A percentile compares a stretch with the other conserved stretches of the same genome.
These are phyloP conservation scores for Colletotrichum spaethianum DNA, from an alignment of 2,329 filamentous ascomycete species.

Conservation along the genomic window DNA sequence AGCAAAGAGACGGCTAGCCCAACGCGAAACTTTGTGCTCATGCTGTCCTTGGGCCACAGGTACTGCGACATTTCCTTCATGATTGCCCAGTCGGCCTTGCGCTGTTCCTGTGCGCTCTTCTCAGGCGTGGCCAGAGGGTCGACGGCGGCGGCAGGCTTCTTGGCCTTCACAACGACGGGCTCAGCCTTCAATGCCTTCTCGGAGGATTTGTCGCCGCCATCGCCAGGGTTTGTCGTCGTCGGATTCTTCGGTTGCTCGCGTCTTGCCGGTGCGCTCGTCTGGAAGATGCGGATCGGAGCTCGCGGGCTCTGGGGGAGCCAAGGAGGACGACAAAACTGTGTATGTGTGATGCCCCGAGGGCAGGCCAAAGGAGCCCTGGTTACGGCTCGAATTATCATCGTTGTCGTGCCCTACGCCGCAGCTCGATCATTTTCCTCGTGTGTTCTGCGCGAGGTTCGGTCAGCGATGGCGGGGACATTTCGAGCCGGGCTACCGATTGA, in stretches of 20 bases:
- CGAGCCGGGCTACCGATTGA: slow-evolving; percentile 13
- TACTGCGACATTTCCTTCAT: slow-evolving; percentile 98
- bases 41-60: slow-evolving; percentile 92
- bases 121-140: slow-evolving; percentile 76
- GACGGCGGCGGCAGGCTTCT: slow-evolving; percentile 35
- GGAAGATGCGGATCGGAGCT: slow-evolving; percentile 40
- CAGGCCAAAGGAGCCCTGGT: slow-evolving; percentile 38
- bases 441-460: slow-evolving; percentile 9
- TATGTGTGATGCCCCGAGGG: slow-evolving; percentile 31
- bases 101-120: slow-evolving; percentile 85
- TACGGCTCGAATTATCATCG: slow-evolving; percentile 41
- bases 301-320: slow-evolving; percentile 40
- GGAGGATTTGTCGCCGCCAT: neutral
- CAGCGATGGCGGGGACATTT: slow-evolving; percentile 10
- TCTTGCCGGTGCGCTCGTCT: slow-evolving; percentile 36
- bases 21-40: slow-evolving; percentile 87
- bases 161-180: slow-evolving; percentile 18
- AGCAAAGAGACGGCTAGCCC: slow-evolving; percentile 86
- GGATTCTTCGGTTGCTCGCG: slow-evolving; percentile 23
- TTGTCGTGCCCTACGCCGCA: slow-evolving; percentile 37
- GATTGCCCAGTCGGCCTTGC: slow-evolving; percentile 98
- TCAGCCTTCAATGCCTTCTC: neutral
- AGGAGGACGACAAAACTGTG: slow-evolving; percentile 24
- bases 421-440: slow-evolving; percentile 34
- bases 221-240: slow-evolving; percentile 9